Evolutionary conservation across 2,329 filamentous ascomycete genomes (phyloP), one percentile per base, ranked within the genome.

Genomic region (Cladosporium austrohemisphaericum): DNA sequence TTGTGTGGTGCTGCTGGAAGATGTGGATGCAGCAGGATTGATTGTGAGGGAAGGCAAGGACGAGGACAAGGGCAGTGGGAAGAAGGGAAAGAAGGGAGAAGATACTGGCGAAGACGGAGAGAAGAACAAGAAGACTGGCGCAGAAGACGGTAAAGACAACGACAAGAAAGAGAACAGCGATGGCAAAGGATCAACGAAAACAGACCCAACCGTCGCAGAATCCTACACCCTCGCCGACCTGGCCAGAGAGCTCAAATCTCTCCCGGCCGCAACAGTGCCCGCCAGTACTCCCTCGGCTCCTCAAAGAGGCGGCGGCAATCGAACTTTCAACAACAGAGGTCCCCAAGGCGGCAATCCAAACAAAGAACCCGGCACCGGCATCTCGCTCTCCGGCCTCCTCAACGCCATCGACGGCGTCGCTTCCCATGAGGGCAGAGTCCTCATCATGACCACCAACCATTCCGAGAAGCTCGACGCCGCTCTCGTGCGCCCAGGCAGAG

Each of bases 401-500:
- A 94, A 94, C 66, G 85, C 85, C 51, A 88, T 94, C 32, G 88
- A 94, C 60, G 86, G 88, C 48, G 86, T 90, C 1, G 85, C 85
- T 1, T 86, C 83, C 3, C 85, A 88, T 58, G 87, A 92, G 68
- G 87, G 86, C 20, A 79, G 86, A 37, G 79, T 92, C 10, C 76
- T 92, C 14, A 83, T 92, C 69, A 89, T 91, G 84, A 91, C 87
- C 0, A 89, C 85, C 25, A 93, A 92, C 67, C 78, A 81, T 52
- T 84, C 84, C 2, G 83, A 91, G 58, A 75, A 79, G 11, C 77
- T 92, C 0, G 86, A 91, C 61, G 77, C 61, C 7, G 60, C 63
- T 0, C 75, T 93, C 5, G 83, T 90, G 41, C 76, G 86, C 0
- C 85, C 87, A 0, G 86, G 86, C 1, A 76, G 85, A 1, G 82